A percentile compares a stretch with the other conserved stretches of the same genome.
Conservation (phyloP, 2,329 filamentous ascomycete species). For the Colletotrichum musicola region DNA sequence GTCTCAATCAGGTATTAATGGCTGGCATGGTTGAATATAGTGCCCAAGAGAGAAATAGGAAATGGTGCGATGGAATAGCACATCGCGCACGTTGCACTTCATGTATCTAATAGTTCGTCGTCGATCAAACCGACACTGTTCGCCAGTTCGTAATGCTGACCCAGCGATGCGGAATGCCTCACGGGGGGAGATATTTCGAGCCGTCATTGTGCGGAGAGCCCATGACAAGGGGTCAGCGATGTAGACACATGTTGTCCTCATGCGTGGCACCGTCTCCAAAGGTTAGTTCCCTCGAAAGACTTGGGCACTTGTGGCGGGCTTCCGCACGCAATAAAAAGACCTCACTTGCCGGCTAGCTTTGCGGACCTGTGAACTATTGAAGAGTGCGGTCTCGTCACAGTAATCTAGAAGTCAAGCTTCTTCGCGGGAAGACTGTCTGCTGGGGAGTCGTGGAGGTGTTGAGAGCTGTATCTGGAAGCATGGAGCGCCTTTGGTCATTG, state of each 20-base stretch:
- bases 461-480: background rate
- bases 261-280: background rate
- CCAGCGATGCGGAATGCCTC: background rate
- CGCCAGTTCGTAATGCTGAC: constrained; percentile 4
- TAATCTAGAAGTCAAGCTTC: background rate
- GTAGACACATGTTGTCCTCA: background rate
- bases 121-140: constrained; percentile 16
- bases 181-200: constrained; percentile 9
- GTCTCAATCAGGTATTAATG: constrained; percentile 2
- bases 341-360: background rate
- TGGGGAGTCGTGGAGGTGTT: background rate
- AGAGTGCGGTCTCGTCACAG: background rate
- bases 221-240: background rate
- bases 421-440: background rate
- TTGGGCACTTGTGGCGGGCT: background rate
- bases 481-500: background rate
- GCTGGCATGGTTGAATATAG: background rate
- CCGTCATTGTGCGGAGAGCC: background rate
- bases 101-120: background rate
- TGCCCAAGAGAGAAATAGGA: background rate
- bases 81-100: background rate
- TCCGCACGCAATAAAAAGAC: too few species aligned
- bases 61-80: background rate
- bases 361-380: background rate
- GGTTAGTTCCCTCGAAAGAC: background rate